phyloP scores from a whole-genome alignment of 2,329 filamentous ascomycete species.

The Fusarium luffae region DNA sequence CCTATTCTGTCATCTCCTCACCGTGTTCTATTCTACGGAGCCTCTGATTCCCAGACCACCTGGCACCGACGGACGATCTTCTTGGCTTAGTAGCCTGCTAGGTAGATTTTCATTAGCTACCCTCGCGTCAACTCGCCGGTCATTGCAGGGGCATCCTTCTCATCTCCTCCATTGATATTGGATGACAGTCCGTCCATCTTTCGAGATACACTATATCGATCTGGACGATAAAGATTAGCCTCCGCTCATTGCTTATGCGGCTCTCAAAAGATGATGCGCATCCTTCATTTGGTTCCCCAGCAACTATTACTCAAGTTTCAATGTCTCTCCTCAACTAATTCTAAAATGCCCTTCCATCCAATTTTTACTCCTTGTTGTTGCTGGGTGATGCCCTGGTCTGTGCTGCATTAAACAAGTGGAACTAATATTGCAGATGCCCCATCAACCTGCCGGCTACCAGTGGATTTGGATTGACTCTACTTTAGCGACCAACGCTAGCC shows the following conservation, averaged over 20 bases:
- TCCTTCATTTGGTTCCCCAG: conserved; percentile 13
- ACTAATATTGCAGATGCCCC: conserved; percentile 47
- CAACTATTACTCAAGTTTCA: conserved; percentile 17
- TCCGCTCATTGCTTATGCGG: conserved; percentile 1
- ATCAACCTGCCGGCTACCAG: conserved; percentile 38
- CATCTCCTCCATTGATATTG: conserved; percentile 4
- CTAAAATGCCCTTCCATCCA: conserved; percentile 7
- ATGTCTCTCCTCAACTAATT: conserved; percentile 14
- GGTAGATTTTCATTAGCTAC: conserved; percentile 25
- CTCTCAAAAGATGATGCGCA: not conserved
- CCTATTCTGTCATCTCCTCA: not conserved
- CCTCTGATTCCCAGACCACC: not conserved
- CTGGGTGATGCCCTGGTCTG: conserved; percentile 46
- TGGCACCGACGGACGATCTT: conserved; percentile 16
- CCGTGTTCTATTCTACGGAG: not conserved
- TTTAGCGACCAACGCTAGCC: conserved; percentile 37
- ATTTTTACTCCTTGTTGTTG: conserved; percentile 40
- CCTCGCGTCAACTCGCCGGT: conserved; percentile 31
- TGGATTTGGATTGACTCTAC: conserved; percentile 38
- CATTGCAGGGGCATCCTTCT: conserved; percentile 22
- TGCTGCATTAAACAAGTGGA: conserved; percentile 49
- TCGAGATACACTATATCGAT: not conserved
- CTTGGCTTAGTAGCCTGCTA: not conserved
- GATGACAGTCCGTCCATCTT: not conserved
- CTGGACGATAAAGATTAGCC: not conserved